Base-by-base conservation (phyloP, 495 filamentous ascomycete genomes). In the Neurospora cerealis region DNA sequence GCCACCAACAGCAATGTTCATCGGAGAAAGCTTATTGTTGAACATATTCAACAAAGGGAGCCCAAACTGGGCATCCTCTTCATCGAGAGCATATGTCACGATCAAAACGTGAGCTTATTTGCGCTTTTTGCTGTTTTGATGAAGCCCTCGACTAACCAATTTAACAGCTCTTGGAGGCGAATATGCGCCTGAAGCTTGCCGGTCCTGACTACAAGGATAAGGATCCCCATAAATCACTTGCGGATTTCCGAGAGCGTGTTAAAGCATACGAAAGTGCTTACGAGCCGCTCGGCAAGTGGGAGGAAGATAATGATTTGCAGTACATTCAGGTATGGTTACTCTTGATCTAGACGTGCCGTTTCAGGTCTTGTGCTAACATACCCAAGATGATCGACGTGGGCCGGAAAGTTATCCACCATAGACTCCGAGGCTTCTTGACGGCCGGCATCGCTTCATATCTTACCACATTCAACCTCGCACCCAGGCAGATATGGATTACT, bases 131-230 rank as follows among this genome's bases (percentile, higher is more conserved):
- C 5, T 32, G 54, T 15, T 7, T 7, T 66, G 15, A 66, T 32
- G 15, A 36, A 34, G 13, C 15, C 54, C 39, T n/a, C 9, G 37
- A 21, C 40, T 74, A 41, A 69, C 72, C 21, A n/a, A 7, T 24
- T 3, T 70, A 75, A 54, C 54, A 88, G 78, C 86, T 99, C 44
- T 86, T 99, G 44, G 96, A 98, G 80, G 92, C 94, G 17, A 99
- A 99, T 77, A 99, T 98, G 95, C 93, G 94, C 24, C 82, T 99
- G 73, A 99, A 99, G 83, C 89, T 99, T n/a, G 94, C 92, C 69
- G 96, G 96, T 3, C 96, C 96, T 3, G 96, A 99, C 80, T 99
- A 99, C 85, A 93, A 92, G 77, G 93, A 91, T 75, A 94, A 96
- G 79, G 96, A 99, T 80, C 95, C 96, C 2, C 81, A 88, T 42